A percentile compares a stretch with the other conserved stretches of the same genome.
Conservation (phyloP, 805 yeast species). For the Myxozyma mucilagina region DNA sequence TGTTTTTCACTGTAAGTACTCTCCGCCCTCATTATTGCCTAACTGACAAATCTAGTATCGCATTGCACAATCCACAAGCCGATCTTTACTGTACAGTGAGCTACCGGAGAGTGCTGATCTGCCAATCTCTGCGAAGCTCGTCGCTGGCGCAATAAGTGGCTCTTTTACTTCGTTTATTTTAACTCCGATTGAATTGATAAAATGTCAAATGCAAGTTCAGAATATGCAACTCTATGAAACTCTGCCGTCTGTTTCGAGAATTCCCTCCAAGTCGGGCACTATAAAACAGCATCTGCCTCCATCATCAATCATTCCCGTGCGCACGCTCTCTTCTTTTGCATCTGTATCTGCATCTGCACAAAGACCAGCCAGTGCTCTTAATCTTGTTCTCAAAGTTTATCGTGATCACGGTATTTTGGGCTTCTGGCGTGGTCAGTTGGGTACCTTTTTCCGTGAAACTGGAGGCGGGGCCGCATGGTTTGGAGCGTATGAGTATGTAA, state of each 20-base stretch:
- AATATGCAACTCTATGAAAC: slow-evolving; percentile 36
- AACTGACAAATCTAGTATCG: slow-evolving; percentile 16
- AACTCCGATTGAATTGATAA: slow-evolving; percentile 86
- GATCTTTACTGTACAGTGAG: slow-evolving; percentile 1
- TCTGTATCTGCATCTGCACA: not conserved
- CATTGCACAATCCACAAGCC: slow-evolving; percentile 6
- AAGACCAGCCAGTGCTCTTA: slow-evolving; percentile 20
- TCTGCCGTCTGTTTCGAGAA: not conserved
- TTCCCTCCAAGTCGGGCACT: not conserved
- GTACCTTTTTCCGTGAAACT: slow-evolving; percentile 78
- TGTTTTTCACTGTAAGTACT: slow-evolving; percentile 52
- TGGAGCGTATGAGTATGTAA: slow-evolving; percentile 72
- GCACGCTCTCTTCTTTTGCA: not conserved
- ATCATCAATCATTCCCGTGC: not conserved
- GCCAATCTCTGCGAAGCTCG: slow-evolving; percentile 49
- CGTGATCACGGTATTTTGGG: slow-evolving; percentile 62
- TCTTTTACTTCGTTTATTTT: slow-evolving; percentile 75
- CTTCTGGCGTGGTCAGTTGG: slow-evolving; percentile 83
- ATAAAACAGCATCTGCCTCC: not conserved
- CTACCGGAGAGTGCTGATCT: slow-evolving; percentile 32
- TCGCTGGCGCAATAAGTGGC: slow-evolving; percentile 83
- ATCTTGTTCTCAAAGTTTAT: slow-evolving; percentile 44
- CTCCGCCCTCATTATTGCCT: slow-evolving; percentile 1
- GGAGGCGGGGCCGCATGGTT: slow-evolving; percentile 95
- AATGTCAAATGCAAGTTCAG: slow-evolving; percentile 82